Base-by-base conservation (phyloP, 192 early-diverging fungal genomes). In the Gaertneriomyces sp. region DNA sequence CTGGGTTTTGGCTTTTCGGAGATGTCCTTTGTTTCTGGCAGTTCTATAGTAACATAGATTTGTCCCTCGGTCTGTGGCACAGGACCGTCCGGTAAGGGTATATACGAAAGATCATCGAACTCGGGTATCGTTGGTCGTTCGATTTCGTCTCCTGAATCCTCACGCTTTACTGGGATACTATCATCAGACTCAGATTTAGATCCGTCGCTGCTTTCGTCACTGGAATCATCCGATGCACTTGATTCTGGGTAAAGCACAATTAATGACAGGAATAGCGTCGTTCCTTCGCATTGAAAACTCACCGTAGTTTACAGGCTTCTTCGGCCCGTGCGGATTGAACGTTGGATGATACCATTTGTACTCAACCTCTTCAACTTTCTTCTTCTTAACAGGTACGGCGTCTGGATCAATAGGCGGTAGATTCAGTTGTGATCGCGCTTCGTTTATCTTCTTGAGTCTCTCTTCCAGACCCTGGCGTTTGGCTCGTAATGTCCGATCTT, bases 401-500 rank as follows among this genome's bases (percentile, higher is more conserved):
- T 45, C 60, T 9, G 53, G 55, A 53, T 70, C 58, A 19, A 61
- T 43, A 19, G 45, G 64, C 11, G 51, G 33, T 8, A 59, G 42
- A 16, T 52, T 47, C 8, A 72, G 58, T 51, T 63, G 83, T 69
- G 83, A 68, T 76, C 86, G 77, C 12, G 83, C 73, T 38, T 85
- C 81, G 42, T 79, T 71, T 47, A 87, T 87, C 53, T 82, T 80
- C n/a, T 63, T 63, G 9, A 85, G 51, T 56, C 81, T 81, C 52
- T 75, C 74, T 44, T 75, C 73, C 16, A 83, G 53, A 45, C 69
- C 63, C 20, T 79, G 59, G 55, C 72, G 70, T 59, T 84, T 71
- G 61, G 68, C 68, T 7, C 51, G 67, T 17, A 64, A 70, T 73
- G 57, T 56, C 11, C 52, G 45, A 68, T 45, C 53, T 4, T 40